These are phyloP conservation scores for Dryadomyces quercivorus DNA, from an alignment of 2,329 filamentous ascomycete genomes.

Conservation along the genomic window DNA sequence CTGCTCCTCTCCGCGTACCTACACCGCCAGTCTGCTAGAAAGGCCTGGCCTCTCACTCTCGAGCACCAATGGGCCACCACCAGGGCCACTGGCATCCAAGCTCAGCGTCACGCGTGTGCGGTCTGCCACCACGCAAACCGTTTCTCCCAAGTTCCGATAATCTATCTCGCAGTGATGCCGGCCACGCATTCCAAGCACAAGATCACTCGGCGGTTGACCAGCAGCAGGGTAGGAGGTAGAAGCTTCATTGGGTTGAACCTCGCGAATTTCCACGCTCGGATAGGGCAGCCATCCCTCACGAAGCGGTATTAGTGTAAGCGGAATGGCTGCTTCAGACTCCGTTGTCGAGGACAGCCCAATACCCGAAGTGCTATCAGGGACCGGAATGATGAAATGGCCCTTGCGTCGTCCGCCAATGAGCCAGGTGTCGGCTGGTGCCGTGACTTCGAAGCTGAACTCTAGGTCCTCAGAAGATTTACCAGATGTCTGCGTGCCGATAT, in stretches of 20 bases:
- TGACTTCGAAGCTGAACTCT: conserved; percentile 75
- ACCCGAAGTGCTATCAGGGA: conserved; percentile 10
- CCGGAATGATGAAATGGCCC: conserved; percentile 59
- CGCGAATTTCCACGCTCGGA: conserved; percentile 67
- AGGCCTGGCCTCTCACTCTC: conserved; percentile 39
- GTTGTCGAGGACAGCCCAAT: conserved; percentile 25
- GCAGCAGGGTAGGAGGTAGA: neutral
- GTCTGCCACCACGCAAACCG: conserved; percentile 62
- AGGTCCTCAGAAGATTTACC: conserved; percentile 29
- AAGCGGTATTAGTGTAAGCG: conserved; percentile 68
- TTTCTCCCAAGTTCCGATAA: conserved; percentile 65
- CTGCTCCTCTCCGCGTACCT: neutral
- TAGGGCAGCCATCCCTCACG: conserved; percentile 66
- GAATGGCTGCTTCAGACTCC: conserved; percentile 44
- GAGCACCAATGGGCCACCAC: conserved; percentile 53
- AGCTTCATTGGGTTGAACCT: conserved; percentile 28
- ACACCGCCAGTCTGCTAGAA: conserved; percentile 24
- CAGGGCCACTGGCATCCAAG: conserved; percentile 52
- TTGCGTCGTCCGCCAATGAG: conserved; percentile 72
- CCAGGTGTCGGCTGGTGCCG: conserved; percentile 64
- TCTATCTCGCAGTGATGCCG: conserved; percentile 59
- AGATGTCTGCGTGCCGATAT: conserved; percentile 16
- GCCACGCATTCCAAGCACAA: conserved; percentile 4
- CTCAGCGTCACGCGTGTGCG: conserved; percentile 61
- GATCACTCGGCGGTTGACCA: neutral